Percentiles rank a stretch among this genome's conserved stretches.
Conservation (phyloP, 2,329 filamentous ascomycete species). For the Phyllosticta citribraziliensis region DNA sequence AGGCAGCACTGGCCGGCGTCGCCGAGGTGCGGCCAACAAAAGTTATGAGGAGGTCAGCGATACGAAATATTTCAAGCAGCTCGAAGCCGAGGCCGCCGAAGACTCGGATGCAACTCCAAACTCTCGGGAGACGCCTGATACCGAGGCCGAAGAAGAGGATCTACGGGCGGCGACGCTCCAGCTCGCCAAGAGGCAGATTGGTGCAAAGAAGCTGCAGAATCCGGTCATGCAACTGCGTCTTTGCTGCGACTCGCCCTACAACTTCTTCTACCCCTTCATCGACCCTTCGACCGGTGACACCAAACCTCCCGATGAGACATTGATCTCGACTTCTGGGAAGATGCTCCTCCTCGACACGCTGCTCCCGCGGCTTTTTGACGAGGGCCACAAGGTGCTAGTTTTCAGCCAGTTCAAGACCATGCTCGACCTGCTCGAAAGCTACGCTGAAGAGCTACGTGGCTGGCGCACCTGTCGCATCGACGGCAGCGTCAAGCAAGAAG, state of each 20-base stretch:
- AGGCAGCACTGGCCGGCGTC: slow-evolving; percentile 43
- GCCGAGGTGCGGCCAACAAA: slow-evolving; percentile 21
- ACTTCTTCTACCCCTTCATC: slow-evolving; percentile 85
- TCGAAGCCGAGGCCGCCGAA: slow-evolving; percentile 49
- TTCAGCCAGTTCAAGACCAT: slow-evolving; percentile 97
- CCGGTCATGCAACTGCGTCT: slow-evolving; percentile 84
- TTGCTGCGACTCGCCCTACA: slow-evolving; percentile 88
- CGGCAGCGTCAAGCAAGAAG: slow-evolving; percentile 65
- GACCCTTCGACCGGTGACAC: slow-evolving; percentile 36
- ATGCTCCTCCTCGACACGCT: slow-evolving; percentile 90
- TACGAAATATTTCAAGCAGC: slow-evolving; percentile 69
- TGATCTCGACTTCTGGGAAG: slow-evolving; percentile 84
- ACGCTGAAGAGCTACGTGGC: slow-evolving; percentile 63
- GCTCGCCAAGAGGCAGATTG: slow-evolving; percentile 78
- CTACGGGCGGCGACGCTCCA: slow-evolving; percentile 60
- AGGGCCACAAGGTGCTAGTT: slow-evolving; percentile 82
- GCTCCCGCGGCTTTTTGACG: slow-evolving; percentile 61
- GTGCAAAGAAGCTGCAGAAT: slow-evolving; percentile 85
- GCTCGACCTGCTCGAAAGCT: slow-evolving; percentile 82
- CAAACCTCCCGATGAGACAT: slow-evolving; percentile 56
- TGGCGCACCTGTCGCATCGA: slow-evolving; percentile 89
- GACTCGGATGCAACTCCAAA: slow-evolving; percentile 29
- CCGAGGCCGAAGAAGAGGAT: slow-evolving; percentile 49
- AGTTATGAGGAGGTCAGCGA: slow-evolving; percentile 67
- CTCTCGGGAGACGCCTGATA: slow-evolving; percentile 27